Evolutionary conservation across 2,329 filamentous ascomycete species (phyloP).

Genomic region (Calonectria leucothoes): DNA sequence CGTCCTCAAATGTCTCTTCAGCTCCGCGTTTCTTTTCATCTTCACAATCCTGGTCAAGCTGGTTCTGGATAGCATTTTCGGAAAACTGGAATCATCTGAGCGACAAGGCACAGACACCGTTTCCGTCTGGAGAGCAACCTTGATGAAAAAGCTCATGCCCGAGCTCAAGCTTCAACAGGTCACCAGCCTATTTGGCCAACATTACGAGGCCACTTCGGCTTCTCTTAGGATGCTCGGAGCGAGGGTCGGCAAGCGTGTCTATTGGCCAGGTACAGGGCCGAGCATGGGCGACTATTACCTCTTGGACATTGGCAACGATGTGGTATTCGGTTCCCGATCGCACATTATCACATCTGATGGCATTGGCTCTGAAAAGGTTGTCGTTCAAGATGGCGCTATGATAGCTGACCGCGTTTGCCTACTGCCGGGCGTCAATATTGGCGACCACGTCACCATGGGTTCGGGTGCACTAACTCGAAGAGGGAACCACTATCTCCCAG

Average conservation of each 20-base stretch:
- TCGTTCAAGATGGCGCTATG: slow-evolving; percentile 63
- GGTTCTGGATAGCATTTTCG: slow-evolving; percentile 53
- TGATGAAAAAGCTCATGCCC: slow-evolving; percentile 59
- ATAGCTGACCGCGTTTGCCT: slow-evolving; percentile 66
- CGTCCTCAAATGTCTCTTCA: slow-evolving; percentile 51
- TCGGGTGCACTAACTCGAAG: slow-evolving; percentile 64
- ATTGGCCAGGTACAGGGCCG: slow-evolving; percentile 69
- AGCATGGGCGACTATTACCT: slow-evolving; percentile 65
- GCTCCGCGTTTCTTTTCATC: slow-evolving; percentile 58
- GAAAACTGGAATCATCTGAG: slow-evolving; percentile 48
- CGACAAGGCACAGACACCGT: slow-evolving; percentile 47
- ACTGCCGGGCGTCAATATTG: slow-evolving; percentile 62
- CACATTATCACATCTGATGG: slow-evolving; percentile 66
- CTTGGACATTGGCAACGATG: slow-evolving; percentile 66
- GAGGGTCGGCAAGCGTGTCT: slow-evolving; percentile 63
- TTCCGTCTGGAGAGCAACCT: slow-evolving; percentile 55
- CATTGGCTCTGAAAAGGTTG: slow-evolving; percentile 58
- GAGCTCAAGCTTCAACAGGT: slow-evolving; percentile 57
- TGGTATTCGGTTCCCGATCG: slow-evolving; percentile 69
- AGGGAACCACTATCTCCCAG: slow-evolving; percentile 55
- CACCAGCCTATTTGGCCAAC: slow-evolving; percentile 63
- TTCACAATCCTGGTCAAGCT: slow-evolving; percentile 55
- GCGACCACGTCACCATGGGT: slow-evolving; percentile 61
- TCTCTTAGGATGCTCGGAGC: slow-evolving; percentile 63
- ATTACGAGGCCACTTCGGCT: slow-evolving; percentile 66